Conservation (phyloP, 768 basidiomycete genomes). For the Xerocomellus intermedius region DNA sequence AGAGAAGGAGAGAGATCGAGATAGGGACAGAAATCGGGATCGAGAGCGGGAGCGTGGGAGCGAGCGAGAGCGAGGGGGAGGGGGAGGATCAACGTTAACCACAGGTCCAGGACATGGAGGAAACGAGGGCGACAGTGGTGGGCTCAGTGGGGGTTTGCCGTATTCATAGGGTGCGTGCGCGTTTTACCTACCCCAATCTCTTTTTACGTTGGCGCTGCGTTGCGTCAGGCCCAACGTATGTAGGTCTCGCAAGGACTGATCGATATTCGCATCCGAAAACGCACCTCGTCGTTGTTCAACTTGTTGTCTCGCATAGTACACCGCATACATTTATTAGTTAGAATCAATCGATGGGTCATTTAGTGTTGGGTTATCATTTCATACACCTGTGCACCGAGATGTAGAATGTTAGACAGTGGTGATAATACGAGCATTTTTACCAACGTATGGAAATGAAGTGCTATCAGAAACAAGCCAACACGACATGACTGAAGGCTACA, state of each 20-base stretch:
- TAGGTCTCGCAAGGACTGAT: not conserved
- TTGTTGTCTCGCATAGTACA: conserved; percentile 19
- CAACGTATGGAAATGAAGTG: too few relatives aligned
- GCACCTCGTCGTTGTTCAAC: conserved; percentile 1
- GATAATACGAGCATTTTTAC: not conserved
- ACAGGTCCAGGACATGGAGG: conserved; percentile 3
- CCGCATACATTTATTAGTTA: conserved; percentile 17
- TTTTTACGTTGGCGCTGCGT: not conserved
- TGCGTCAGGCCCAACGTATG: not conserved
- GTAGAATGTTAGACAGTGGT: conserved; percentile 14
- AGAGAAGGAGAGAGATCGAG: conserved; percentile 12
- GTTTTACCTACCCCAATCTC: not conserved
- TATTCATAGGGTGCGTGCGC: conserved; percentile 25
- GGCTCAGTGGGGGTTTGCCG: conserved; percentile 26
- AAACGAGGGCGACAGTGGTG: conserved; percentile 4
- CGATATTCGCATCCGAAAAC: conserved; percentile 5
- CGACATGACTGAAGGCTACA: too few relatives aligned
- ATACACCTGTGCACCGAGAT: not conserved
- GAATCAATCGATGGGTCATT: conserved; percentile 16
- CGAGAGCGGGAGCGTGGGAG: conserved; percentile 13
- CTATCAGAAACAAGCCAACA: too few relatives aligned
- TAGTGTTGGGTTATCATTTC: conserved; percentile 13
- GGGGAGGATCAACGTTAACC: conserved; percentile 10
- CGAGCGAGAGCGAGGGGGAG: conserved; percentile 20
- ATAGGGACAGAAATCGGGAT: conserved; percentile 4